These are phyloP conservation scores for Trichoderma harzianum DNA, from an alignment of 2,329 filamentous ascomycete genomes.

Conservation along the genomic window DNA sequence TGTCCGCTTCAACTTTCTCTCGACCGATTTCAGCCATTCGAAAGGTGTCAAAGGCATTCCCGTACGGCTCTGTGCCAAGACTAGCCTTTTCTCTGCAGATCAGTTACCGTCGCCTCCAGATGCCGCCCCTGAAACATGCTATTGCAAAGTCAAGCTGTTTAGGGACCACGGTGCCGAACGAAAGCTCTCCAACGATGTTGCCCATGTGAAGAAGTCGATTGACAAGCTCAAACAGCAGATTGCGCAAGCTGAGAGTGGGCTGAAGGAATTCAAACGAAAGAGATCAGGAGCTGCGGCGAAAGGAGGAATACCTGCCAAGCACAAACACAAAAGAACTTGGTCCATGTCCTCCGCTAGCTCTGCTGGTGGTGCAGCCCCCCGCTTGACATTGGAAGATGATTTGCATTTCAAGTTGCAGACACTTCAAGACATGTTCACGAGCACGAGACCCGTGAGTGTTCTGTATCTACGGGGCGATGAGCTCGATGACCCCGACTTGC, in stretches of 20 bases:
- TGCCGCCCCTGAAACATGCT: slow-evolving; percentile 69
- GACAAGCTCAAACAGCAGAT: slow-evolving; percentile 96
- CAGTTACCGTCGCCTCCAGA: slow-evolving; percentile 46
- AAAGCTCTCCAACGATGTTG: slow-evolving; percentile 90
- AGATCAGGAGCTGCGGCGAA: slow-evolving; percentile 50
- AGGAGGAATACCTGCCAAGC: slow-evolving; percentile 64
- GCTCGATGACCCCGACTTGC: slow-evolving; percentile 72
- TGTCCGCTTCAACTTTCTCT: slow-evolving; percentile 96
- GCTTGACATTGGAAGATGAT: slow-evolving; percentile 66
- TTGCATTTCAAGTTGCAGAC: slow-evolving; percentile 73
- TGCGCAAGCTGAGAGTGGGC: slow-evolving; percentile 66
- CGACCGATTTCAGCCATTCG: slow-evolving; percentile 97
- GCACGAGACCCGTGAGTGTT: slow-evolving; percentile 73
- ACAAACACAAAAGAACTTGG: slow-evolving; percentile 92
- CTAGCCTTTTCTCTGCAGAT: slow-evolving; percentile 60
- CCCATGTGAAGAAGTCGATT: slow-evolving; percentile 93
- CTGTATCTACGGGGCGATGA: slow-evolving; percentile 75
- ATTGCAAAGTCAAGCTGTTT: slow-evolving; percentile 96
- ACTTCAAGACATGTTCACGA: slow-evolving; percentile 85
- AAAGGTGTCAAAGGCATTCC: slow-evolving; percentile 98
- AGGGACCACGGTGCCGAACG: slow-evolving; percentile 92
- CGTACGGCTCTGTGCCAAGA: slow-evolving; percentile 89
- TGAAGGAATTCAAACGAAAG: slow-evolving; percentile 67
- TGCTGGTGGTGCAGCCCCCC: slow-evolving; percentile 41
- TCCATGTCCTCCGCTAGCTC: slow-evolving; percentile 82